Percentiles rank a stretch among this genome's conserved stretches.
These are phyloP conservation scores for Pelomyxa schiedti DNA, from an alignment of 78 protist genomes.

Conservation along the genomic window DNA sequence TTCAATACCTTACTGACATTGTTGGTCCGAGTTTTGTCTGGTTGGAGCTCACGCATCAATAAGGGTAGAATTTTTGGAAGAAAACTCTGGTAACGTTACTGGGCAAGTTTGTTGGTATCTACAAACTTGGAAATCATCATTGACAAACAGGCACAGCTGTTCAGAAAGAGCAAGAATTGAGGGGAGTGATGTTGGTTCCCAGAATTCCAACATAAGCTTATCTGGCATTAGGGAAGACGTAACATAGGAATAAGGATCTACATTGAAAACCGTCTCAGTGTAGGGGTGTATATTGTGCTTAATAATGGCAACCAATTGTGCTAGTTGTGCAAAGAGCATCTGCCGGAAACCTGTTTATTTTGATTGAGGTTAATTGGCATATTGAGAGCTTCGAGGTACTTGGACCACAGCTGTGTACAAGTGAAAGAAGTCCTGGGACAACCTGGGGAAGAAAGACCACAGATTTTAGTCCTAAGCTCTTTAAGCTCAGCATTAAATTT, in stretches of 20 bases:
- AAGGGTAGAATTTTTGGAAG: slow-evolving; percentile 78
- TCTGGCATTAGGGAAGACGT: no score
- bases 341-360: slow-evolving; percentile 47
- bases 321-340: slow-evolving; percentile 66
- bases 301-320: slow-evolving; percentile 64
- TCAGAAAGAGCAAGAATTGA: slow-evolving; percentile 67
- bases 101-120: no score
- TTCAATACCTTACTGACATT: slow-evolving; percentile 42
- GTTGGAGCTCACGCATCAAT: slow-evolving; percentile 39
- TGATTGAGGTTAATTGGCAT: no score
- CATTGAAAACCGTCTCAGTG: slow-evolving; percentile 53
- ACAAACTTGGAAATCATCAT: slow-evolving; percentile 78
- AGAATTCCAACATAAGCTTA: slow-evolving; percentile 59
- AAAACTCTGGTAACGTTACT: no score
- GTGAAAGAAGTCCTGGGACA: slow-evolving; percentile 66
- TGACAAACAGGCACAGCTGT: slow-evolving; percentile 61
- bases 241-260: no score
- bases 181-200: slow-evolving; percentile 41
- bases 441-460: slow-evolving; percentile 72
- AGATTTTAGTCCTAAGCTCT: slow-evolving; percentile 61
- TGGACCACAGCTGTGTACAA: slow-evolving; percentile 51
- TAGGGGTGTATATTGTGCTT: slow-evolving; percentile 82
- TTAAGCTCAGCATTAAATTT: slow-evolving; percentile 69
- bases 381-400: no score
- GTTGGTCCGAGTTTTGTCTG: slow-evolving; percentile 18